Evolutionary conservation across 83 land plant genomes (phyloP), one percentile per base, ranked within the genome.

Genomic region (Isoetes engelmannii): DNA sequence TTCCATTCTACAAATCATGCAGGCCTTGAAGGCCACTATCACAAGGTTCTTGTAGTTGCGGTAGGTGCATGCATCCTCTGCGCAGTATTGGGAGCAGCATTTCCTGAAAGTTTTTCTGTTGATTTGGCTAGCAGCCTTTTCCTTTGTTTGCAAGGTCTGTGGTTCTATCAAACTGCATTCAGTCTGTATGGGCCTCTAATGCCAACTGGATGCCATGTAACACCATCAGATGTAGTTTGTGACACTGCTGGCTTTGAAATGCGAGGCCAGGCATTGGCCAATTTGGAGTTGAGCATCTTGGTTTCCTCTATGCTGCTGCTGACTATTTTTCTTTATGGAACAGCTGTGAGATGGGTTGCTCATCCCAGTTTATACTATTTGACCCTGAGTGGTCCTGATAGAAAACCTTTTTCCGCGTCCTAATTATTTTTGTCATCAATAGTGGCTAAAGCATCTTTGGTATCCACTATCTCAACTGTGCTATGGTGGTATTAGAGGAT

Each of bases 111-210:
- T 79, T 85, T 94, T 56, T 72, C 75, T 4, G 77, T 88, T 18
- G 99, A 94, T 74, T 51, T 94, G 20, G 71, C 80, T 46, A 73
- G 81, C 41, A 86, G 90, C 47, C 80, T 90, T 18, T 67, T 83
- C 20, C 69, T 90, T 48, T 83, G 92, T 7, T 78, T 91, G 9
- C 99, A 94, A 69, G 99, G 99, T 50, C 77, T 85, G 18, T 94
- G 99, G 99, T 94, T 94, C 74, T 94, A 90, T 69, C 87, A 85
- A 68, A 88, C 82, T 48, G 99, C 97, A 3, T 87, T 87, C 63
- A 74, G 85, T 4, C 86, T 94, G 21, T 94, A 90, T 63, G 99
- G 99, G 8, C 84, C 99, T 4, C 79, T 84, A 87, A 84, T 94
- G 84, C 99, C 99, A n/a, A 59, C 68, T 21, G 99, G 99, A 21